These are phyloP conservation scores for Leucosporidium yakuticum DNA, from an alignment of 768 basidiomycete genomes.

Conservation along the genomic window DNA sequence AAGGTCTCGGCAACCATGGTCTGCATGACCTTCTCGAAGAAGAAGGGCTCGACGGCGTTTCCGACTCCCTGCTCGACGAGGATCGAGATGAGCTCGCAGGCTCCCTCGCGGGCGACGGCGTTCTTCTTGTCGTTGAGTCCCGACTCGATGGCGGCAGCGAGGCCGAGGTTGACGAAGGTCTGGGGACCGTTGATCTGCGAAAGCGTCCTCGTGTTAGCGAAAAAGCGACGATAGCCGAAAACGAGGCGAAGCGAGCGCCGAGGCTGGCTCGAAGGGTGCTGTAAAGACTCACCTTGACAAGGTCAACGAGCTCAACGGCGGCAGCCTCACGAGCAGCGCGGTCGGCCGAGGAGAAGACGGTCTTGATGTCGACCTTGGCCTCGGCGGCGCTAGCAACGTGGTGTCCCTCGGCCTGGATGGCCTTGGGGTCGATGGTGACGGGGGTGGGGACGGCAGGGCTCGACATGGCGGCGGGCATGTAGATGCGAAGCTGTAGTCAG, in stretches of 20 bases:
- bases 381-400: constrained; percentile 29
- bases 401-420: constrained; percentile 17
- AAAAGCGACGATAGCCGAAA: neutral
- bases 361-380: constrained; percentile 36
- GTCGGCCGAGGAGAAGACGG: constrained; percentile 31
- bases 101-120: constrained; percentile 73
- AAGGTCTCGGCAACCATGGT: constrained; percentile 76
- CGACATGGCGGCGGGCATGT: constrained; percentile 24
- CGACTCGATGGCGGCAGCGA: constrained; percentile 38
- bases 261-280: constrained; percentile 9
- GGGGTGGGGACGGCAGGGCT: constrained; percentile 21
- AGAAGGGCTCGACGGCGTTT: constrained; percentile 63
- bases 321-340: constrained; percentile 32
- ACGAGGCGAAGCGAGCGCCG: neutral
- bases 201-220: neutral
- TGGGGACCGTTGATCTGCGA: constrained; percentile 20
- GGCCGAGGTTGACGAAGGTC: constrained; percentile 35
- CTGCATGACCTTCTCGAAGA: constrained; percentile 61
- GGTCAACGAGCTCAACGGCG: constrained; percentile 37
- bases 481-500: neutral
- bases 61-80: constrained; percentile 54
- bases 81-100: constrained; percentile 70
- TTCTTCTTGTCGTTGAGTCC: constrained; percentile 72
- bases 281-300: constrained; percentile 29
- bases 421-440: constrained; percentile 23